These are phyloP conservation scores for Plicaturopsis crispa DNA, from an alignment of 768 basidiomycete species.

Conservation along the genomic window DNA sequence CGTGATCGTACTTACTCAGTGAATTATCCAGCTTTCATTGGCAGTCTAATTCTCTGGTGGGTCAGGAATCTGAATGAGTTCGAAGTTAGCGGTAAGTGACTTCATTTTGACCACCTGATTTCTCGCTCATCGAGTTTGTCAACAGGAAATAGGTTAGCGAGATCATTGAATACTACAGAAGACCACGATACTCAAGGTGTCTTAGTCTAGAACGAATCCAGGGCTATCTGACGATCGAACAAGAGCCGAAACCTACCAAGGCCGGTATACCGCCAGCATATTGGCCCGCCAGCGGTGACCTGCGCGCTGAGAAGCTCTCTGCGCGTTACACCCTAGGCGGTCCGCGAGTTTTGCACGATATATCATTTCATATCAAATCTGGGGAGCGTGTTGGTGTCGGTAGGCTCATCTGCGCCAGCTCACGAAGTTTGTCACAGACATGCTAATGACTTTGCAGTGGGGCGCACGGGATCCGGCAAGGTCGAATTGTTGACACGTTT, in stretches of 20 bases:
- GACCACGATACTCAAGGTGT: too few species aligned
- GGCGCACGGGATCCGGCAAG: conserved; percentile 34
- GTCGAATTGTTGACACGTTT: conserved; percentile 5
- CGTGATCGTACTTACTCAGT: too few species aligned
- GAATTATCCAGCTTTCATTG: too few species aligned
- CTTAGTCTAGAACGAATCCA: conserved; percentile 29
- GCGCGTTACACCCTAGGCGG: conserved; percentile 46
- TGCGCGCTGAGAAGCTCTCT: conserved; percentile 44
- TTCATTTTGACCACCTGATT: neutral
- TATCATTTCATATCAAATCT: conserved; percentile 32
- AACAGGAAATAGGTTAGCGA: too few species aligned
- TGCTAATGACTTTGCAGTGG: conserved; percentile 20
- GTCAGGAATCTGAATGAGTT: conserved; percentile 34
- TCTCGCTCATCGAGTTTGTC: too few species aligned
- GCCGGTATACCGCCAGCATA: conserved; percentile 49
- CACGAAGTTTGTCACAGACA: neutral
- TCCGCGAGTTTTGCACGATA: conserved; percentile 36
- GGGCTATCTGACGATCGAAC: conserved; percentile 50
- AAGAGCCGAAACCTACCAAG: conserved; percentile 37
- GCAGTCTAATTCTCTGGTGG: conserved; percentile 39
- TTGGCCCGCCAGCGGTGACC: conserved; percentile 56
- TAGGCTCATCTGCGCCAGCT: conserved; percentile 4
- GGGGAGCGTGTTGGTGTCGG: conserved; percentile 35
- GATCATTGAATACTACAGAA: too few species aligned
- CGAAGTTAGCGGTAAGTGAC: conserved; percentile 31